Percentiles rank a stretch among this genome's conserved stretches.
These are phyloP conservation scores for Penicillium antarcticum DNA, from an alignment of 495 filamentous ascomycete genomes.

Conservation along the genomic window DNA sequence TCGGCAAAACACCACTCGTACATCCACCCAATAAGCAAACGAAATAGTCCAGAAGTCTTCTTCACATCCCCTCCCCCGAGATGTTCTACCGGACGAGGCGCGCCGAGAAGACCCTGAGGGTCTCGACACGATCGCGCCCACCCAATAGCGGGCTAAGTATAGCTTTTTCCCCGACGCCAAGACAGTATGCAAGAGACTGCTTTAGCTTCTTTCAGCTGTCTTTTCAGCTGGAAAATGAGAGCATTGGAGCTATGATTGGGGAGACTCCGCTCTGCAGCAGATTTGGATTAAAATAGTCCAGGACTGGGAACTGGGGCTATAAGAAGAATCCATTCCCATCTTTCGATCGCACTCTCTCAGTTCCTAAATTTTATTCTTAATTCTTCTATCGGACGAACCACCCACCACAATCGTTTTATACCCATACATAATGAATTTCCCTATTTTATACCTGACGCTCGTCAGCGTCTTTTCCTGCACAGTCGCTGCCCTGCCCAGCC, in stretches of 20 bases:
- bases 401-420: too few relatives aligned
- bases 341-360: not conserved
- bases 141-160: slow-evolving; percentile 2
- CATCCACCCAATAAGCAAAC: not conserved
- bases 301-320: not conserved
- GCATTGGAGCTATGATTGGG: slow-evolving; percentile 6
- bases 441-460: not conserved
- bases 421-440: slow-evolving; percentile 6
- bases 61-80: not conserved
- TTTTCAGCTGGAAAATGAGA: not conserved
- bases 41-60: not conserved
- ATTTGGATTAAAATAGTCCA: not conserved
- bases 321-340: not conserved
- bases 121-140: not conserved
- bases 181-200: not conserved
- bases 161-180: slow-evolving; percentile 4
- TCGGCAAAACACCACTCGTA: not conserved
- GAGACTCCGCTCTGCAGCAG: not conserved
- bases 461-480: slow-evolving; percentile 1
- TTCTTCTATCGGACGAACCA: too few relatives aligned
- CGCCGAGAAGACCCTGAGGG: not conserved
- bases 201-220: not conserved
- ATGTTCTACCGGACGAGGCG: not conserved
- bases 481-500: slow-evolving; percentile 5
- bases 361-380: not conserved